These are phyloP conservation scores for Malassezia japonica DNA, from an alignment of 1,284 basidiomycete genomes.

Conservation along the genomic window DNA sequence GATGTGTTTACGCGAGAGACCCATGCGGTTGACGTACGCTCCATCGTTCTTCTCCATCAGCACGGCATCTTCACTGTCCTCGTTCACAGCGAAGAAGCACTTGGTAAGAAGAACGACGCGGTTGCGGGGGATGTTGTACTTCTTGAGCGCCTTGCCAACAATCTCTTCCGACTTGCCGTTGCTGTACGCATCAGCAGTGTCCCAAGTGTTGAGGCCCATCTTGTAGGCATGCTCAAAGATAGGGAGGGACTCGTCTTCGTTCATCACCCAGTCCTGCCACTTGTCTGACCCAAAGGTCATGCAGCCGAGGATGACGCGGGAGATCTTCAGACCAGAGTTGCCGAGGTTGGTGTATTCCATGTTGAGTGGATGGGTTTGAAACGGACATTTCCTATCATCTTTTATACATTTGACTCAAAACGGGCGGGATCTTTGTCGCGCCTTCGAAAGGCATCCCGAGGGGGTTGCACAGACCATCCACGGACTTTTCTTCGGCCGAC, in stretches of 20 bases:
- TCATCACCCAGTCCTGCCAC: constrained; percentile 55
- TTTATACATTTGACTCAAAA: too few relatives aligned
- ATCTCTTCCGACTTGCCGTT: constrained; percentile 63
- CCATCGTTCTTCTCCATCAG: constrained; percentile 18
- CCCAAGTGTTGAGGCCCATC: constrained; percentile 60
- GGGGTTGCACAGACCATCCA: too few relatives aligned
- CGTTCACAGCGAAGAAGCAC: constrained; percentile 53
- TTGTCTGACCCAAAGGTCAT: constrained; percentile 52
- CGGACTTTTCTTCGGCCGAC: too few relatives aligned
- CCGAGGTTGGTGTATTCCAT: constrained; percentile 3
- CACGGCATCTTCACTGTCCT: constrained; percentile 17
- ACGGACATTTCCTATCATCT: too few relatives aligned
- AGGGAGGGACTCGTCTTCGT: constrained; percentile 52
- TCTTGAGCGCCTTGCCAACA: constrained; percentile 67
- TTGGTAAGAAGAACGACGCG: constrained; percentile 66
- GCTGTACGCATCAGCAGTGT: constrained; percentile 61
- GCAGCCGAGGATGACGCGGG: constrained; percentile 53
- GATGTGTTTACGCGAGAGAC: constrained; percentile 68
- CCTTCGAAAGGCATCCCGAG: too few relatives aligned
- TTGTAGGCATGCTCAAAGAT: constrained; percentile 17
- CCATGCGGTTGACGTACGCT: constrained; percentile 53
- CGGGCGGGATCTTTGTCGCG: too few relatives aligned
- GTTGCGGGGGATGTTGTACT: constrained; percentile 61
- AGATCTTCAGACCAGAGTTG: constrained; percentile 26
- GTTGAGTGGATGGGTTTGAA: too few relatives aligned